Evolutionary conservation across 2,329 filamentous ascomycete genomes (phyloP).

Genomic region (Calonectria montana): DNA sequence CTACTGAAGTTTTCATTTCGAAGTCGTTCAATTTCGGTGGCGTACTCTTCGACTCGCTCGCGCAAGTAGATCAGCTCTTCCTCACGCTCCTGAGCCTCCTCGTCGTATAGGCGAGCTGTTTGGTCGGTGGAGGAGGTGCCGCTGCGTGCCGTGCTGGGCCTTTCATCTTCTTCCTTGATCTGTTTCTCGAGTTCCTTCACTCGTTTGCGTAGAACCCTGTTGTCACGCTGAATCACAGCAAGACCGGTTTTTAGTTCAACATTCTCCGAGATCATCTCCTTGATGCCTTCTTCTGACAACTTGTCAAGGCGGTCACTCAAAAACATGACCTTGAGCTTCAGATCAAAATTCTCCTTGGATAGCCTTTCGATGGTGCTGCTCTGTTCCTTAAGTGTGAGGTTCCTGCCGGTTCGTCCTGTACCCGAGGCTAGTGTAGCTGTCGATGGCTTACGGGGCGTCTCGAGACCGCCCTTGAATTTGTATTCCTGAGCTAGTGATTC

Average conservation of each 20-base stretch:
- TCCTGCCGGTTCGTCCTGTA: constrained; percentile 70
- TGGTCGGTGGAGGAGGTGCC: constrained; percentile 68
- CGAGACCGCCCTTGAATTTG: constrained; percentile 76
- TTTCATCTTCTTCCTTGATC: constrained; percentile 72
- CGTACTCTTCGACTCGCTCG: constrained; percentile 86
- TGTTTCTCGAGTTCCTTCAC: constrained; percentile 90
- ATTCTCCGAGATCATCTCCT: constrained; percentile 98
- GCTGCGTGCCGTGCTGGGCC: constrained; percentile 70
- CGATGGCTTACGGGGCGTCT: constrained; percentile 67
- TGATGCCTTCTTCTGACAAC: constrained; percentile 93
- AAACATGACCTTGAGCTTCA: constrained; percentile 98
- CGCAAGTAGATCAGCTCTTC: constrained; percentile 88
- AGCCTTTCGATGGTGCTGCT: constrained; percentile 96
- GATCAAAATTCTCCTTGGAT: constrained; percentile 97
- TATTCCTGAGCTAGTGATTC: constrained; percentile 90
- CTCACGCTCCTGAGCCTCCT: constrained; percentile 76
- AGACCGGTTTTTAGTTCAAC: constrained; percentile 94
- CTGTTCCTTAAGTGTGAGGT: constrained; percentile 94
- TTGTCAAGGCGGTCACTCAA: constrained; percentile 93
- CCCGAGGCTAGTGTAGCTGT: constrained; percentile 60
- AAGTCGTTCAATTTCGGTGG: constrained; percentile 85
- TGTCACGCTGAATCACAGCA: constrained; percentile 89
- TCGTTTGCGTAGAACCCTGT: constrained; percentile 82
- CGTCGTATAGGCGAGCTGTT: constrained; percentile 66
- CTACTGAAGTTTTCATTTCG: constrained; percentile 80